phyloP scores from a whole-genome alignment of 345 rosid species.

The Mercurialis annua region DNA sequence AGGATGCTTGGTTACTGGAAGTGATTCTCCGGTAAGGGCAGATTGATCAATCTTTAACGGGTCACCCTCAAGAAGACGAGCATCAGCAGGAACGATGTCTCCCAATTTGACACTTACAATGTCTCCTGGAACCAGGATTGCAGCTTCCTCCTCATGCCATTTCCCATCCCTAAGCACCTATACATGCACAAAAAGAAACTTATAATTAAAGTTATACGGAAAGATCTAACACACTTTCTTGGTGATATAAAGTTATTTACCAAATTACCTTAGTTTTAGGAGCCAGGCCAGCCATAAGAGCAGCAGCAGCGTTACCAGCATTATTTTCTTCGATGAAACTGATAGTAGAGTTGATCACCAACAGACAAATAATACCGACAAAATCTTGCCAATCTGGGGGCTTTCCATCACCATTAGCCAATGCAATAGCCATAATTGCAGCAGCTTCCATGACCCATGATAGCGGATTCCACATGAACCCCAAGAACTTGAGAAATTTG shows the following conservation, averaged over 20 bases:
- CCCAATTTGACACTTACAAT: conserved; percentile 27
- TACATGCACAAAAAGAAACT: neutral
- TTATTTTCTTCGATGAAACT: conserved; percentile 36
- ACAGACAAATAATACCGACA: conserved; percentile 26
- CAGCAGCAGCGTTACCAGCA: conserved; percentile 34
- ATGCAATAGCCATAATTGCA: conserved; percentile 30
- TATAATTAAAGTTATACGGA: neutral
- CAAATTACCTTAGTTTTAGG: conserved; percentile 29
- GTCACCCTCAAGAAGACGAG: conserved; percentile 32
- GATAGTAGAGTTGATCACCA: conserved; percentile 32
- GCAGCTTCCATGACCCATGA: conserved; percentile 37
- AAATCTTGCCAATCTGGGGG: conserved; percentile 33
- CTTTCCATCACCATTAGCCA: conserved; percentile 26
- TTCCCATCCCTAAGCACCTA: conserved; percentile 28
- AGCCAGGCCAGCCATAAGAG: conserved; percentile 32
- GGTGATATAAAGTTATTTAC: neutral
- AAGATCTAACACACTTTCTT: neutral
- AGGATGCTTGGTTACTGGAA: conserved; percentile 29
- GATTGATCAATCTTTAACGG: conserved; percentile 26
- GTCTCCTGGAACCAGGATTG: conserved; percentile 30
- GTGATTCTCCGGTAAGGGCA: conserved; percentile 35
- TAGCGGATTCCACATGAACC: conserved; percentile 34
- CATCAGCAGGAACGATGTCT: conserved; percentile 31
- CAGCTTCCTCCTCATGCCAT: conserved; percentile 28
- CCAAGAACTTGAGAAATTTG: conserved; percentile 30